Evolutionary conservation across 83 land plant species (phyloP).

Genomic region (Diphasiastrum complanatum): DNA sequence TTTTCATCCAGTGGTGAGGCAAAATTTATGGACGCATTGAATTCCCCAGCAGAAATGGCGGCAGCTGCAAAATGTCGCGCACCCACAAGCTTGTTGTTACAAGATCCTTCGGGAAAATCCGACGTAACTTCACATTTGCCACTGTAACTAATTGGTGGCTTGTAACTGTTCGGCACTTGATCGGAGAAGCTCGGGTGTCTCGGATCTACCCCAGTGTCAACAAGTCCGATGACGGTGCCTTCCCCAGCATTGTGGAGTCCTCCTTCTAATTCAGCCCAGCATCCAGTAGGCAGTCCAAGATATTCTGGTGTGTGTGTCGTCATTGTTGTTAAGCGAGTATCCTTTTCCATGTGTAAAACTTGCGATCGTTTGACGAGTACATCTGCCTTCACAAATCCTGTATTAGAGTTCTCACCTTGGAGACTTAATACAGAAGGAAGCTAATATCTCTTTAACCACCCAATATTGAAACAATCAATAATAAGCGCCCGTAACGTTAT

Average conservation of each 20-base stretch:
- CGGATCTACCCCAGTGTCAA: slow-evolving; percentile 82
- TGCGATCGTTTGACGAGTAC: slow-evolving; percentile 29
- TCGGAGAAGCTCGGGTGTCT: slow-evolving; percentile 71
- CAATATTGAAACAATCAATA: too few relatives aligned
- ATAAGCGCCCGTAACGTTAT: neutral
- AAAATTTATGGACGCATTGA: slow-evolving; percentile 42
- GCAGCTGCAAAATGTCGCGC: slow-evolving; percentile 70
- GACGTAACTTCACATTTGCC: slow-evolving; percentile 51
- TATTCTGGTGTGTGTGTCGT: slow-evolving; percentile 71
- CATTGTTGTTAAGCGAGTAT: slow-evolving; percentile 42
- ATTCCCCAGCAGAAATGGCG: slow-evolving; percentile 31
- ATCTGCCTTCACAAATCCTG: too few relatives aligned
- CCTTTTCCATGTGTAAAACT: slow-evolving; percentile 47
- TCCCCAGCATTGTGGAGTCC: slow-evolving; percentile 59
- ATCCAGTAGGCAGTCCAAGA: slow-evolving; percentile 49
- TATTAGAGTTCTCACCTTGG: neutral
- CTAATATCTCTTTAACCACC: too few relatives aligned
- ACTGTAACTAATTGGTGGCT: slow-evolving; percentile 29
- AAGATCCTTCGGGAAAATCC: slow-evolving; percentile 48
- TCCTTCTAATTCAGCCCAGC: slow-evolving; percentile 44
- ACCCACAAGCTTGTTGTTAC: slow-evolving; percentile 75
- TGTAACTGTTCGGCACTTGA: slow-evolving; percentile 21
- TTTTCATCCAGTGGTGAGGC: slow-evolving; percentile 70
- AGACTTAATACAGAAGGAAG: too few relatives aligned
- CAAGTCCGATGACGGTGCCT: slow-evolving; percentile 70